Evolutionary conservation across 306 rosid species (phyloP).

Genomic region (Citrullus colocynthis): DNA sequence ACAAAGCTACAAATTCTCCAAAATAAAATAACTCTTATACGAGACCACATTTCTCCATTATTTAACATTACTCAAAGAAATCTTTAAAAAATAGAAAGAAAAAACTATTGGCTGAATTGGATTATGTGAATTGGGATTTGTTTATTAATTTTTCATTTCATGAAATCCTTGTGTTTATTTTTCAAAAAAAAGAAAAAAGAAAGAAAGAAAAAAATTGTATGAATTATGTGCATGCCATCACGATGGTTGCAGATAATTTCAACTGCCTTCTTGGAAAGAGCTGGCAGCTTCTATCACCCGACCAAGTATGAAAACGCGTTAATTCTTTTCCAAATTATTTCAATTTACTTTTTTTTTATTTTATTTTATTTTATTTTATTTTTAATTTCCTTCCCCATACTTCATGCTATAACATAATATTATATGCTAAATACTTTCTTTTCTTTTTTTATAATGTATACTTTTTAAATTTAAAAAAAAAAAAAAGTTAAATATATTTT

Average conservation of each 20-base stretch:
- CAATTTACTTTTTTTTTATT: too few species aligned
- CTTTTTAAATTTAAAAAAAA: too few species aligned
- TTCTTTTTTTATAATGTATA: too few species aligned
- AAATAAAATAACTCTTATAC: too few species aligned
- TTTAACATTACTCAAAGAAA: too few species aligned
- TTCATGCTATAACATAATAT: background rate
- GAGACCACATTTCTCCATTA: too few species aligned
- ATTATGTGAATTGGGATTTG: background rate
- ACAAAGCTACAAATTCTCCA: too few species aligned
- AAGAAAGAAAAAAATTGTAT: background rate
- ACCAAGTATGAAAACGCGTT: constrained; percentile 6
- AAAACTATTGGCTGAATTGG: background rate
- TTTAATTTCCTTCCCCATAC: background rate
- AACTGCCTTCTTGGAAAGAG: background rate
- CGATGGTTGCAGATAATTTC: background rate
- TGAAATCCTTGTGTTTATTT: background rate
- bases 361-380: too few species aligned
- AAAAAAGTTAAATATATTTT: too few species aligned
- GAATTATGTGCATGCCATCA: constrained; percentile 8
- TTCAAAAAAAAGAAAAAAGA: too few species aligned
- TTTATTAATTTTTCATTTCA: background rate
- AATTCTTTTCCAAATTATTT: background rate
- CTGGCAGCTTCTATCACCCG: constrained; percentile 1
- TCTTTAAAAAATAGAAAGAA: too few species aligned
- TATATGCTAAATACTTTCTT: background rate